Evolutionary conservation across 2,329 filamentous ascomycete species (phyloP).

Genomic region (Scedosporium boydii): DNA sequence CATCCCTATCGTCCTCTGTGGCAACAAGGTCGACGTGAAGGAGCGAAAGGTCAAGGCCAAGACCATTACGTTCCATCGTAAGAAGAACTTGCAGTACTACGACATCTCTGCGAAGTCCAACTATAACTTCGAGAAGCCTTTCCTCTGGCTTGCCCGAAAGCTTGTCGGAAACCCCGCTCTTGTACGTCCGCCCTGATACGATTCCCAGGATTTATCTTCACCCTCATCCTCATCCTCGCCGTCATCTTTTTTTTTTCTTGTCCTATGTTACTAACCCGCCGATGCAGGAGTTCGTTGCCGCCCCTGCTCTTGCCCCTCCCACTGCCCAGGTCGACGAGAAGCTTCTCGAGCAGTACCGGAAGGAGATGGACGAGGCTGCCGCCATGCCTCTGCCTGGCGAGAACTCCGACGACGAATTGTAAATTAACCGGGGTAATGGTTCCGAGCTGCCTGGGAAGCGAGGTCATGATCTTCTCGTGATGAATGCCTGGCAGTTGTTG

Average conservation of each 20-base stretch:
- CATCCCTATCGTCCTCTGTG: slow-evolving; percentile 94
- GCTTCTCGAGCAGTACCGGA: slow-evolving; percentile 71
- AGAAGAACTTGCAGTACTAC: slow-evolving; percentile 99
- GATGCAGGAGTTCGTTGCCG: slow-evolving; percentile 84
- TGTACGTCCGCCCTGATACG: slow-evolving; percentile 7
- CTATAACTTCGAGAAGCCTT: slow-evolving; percentile 99
- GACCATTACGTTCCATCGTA: slow-evolving; percentile 99
- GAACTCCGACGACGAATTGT: slow-evolving; percentile 67
- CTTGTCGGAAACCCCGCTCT: slow-evolving; percentile 79
- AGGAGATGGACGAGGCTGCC: slow-evolving; percentile 80
- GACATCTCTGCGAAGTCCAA: slow-evolving; percentile 99
- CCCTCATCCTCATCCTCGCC: not conserved
- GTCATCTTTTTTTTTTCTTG: not conserved
- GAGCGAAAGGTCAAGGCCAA: slow-evolving; percentile 99
- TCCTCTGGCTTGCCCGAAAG: slow-evolving; percentile 98
- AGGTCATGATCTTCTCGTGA: slow-evolving; percentile 9
- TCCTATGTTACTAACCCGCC: slow-evolving; percentile 16
- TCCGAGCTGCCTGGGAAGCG: slow-evolving; percentile 7
- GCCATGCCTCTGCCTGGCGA: slow-evolving; percentile 85
- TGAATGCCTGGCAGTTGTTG: slow-evolving; percentile 5
- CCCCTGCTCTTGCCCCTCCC: slow-evolving; percentile 86
- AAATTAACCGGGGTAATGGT: slow-evolving; percentile 22
- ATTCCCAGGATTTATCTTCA: not conserved
- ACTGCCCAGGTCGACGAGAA: slow-evolving; percentile 81
- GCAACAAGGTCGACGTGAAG: slow-evolving; percentile 99